Conservation (phyloP, 1,284 basidiomycete genomes). For the Mycena sp. region DNA sequence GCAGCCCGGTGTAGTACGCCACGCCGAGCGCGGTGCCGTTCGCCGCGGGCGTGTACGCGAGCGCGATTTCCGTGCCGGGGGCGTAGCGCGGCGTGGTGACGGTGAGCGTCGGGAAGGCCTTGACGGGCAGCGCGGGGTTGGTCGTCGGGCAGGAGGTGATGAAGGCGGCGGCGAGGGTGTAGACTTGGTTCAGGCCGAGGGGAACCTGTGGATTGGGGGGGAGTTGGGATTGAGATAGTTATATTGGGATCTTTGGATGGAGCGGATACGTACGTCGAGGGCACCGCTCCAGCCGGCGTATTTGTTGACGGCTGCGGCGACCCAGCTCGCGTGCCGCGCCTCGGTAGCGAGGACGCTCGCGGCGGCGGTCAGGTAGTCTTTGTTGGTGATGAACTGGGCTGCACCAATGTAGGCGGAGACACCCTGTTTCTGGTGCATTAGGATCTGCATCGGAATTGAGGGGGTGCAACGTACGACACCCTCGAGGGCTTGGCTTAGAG, state of each 20-base stretch:
- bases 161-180: constrained; percentile 53
- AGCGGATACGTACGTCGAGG: constrained; percentile 47
- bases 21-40: neutral
- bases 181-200: constrained; percentile 58
- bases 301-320: constrained; percentile 55
- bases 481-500: constrained; percentile 66
- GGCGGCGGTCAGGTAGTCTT: constrained; percentile 48
- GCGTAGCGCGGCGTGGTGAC: constrained; percentile 22
- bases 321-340: constrained; percentile 59
- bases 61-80: neutral
- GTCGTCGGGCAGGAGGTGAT: constrained; percentile 60
- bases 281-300: constrained; percentile 59
- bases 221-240: too few relatives aligned
- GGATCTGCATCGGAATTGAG: too few relatives aligned
- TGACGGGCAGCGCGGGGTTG: constrained; percentile 57
- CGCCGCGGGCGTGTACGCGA: constrained; percentile 1
- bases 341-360: constrained; percentile 53
- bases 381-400: constrained; percentile 54
- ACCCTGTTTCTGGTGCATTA: too few relatives aligned
- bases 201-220: constrained; percentile 55
- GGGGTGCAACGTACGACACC: constrained; percentile 51
- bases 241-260: neutral
- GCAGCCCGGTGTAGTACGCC: constrained; percentile 20
- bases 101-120: constrained; percentile 55
- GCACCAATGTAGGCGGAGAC: constrained; percentile 66